Evolutionary conservation across 2,329 filamentous ascomycete species (phyloP).

Genomic region (Calonectria pteridis): DNA sequence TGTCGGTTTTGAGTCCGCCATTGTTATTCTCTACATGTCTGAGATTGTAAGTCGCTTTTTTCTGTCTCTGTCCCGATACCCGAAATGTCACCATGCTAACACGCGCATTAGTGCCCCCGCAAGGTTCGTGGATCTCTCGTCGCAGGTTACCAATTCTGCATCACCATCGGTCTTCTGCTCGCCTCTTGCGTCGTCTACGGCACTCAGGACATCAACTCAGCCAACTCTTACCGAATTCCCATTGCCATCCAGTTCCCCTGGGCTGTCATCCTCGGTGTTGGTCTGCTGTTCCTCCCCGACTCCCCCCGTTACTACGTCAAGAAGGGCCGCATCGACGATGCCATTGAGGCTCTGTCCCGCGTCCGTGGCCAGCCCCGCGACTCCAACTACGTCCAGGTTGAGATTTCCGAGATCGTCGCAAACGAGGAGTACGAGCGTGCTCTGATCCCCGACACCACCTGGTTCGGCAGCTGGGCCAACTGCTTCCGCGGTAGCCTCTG

Average conservation of each 20-base stretch:
- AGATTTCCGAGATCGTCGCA: conserved; percentile 88
- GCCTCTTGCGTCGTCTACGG: conserved; percentile 33
- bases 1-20: conserved; percentile 84
- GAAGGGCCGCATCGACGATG: conserved; percentile 76
- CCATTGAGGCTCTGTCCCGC: conserved; percentile 71
- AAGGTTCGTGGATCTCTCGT: conserved; percentile 38
- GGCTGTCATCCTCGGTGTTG: conserved; percentile 79
- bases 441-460: conserved; percentile 73
- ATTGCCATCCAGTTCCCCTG: conserved; percentile 83
- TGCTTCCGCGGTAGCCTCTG: conserved; percentile 75
- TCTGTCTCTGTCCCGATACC: not conserved
- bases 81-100: conserved; percentile 24
- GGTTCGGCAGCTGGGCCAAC: conserved; percentile 76
- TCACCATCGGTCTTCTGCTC: conserved; percentile 37
- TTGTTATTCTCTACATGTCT: conserved; percentile 89
- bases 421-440: conserved; percentile 88
- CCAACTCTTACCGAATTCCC: conserved; percentile 73
- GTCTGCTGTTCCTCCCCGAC: conserved; percentile 83
- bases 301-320: conserved; percentile 90
- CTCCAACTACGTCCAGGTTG: conserved; percentile 81
- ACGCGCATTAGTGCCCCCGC: conserved; percentile 59
- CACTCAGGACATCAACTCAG: conserved; percentile 21
- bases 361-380: conserved; percentile 81
- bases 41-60: conserved; percentile 70
- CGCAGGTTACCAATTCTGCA: conserved; percentile 36